Evolutionary conservation across 108 stramenopile species (phyloP).

Genomic region (Cyclostephanos invisitatus): DNA sequence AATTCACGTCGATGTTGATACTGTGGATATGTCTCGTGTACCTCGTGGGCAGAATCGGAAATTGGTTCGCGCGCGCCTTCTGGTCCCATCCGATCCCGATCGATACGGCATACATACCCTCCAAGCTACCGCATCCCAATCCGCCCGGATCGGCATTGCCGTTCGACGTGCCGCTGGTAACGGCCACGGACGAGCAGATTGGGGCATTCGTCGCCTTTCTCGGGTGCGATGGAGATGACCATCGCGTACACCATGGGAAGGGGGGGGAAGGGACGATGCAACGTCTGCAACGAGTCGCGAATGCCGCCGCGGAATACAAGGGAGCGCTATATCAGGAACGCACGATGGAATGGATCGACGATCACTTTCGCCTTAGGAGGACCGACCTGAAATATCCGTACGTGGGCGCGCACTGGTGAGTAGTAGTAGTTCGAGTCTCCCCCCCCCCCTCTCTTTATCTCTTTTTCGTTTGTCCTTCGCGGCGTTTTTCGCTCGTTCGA

Average conservation of each 20-base stretch:
- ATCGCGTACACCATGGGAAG: no score
- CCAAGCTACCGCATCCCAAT: conserved; percentile 42
- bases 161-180: conserved; percentile 33
- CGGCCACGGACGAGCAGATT: conserved; percentile 32
- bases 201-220: conserved; percentile 25
- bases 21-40: conserved; percentile 16
- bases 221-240: background rate
- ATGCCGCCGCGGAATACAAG: conserved; percentile 39
- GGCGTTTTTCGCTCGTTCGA: background rate
- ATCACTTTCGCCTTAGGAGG: conserved; percentile 36
- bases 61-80: conserved; percentile 5
- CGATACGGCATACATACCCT: conserved; percentile 22
- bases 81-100: conserved; percentile 35
- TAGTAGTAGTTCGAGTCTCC: background rate
- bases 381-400: conserved; percentile 38
- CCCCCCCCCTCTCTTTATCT: background rate
- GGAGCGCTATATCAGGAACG: conserved; percentile 31
- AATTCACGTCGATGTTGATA: conserved; percentile 5
- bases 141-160: conserved; percentile 32
- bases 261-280: background rate
- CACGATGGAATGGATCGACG: conserved; percentile 38
- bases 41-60: background rate
- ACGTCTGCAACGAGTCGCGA: conserved; percentile 26
- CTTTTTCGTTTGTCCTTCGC: background rate
- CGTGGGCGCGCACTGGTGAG: conserved; percentile 43